Evolutionary conservation across 2,329 filamentous ascomycete genomes (phyloP), one percentile per base, ranked within the genome.

Genomic region (Coleophoma cylindrospora): DNA sequence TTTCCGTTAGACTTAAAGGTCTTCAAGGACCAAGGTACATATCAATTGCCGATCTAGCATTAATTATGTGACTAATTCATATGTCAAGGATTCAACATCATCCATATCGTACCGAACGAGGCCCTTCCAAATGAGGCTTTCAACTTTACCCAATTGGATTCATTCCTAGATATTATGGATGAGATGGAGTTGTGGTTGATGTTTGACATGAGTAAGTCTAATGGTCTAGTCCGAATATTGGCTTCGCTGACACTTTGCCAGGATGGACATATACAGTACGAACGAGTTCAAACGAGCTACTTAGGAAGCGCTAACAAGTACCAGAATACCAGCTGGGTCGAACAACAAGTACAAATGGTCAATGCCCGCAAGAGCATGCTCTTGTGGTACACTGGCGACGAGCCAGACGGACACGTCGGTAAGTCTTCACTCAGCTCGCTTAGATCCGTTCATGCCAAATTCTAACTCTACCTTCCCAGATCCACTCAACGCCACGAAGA

Each of bases 301-400:
- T 37, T 13, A n/a, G 36, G 11, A 38, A 38, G 15, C 12, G 36
- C 36, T 38, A 17, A 38, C 11, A 7, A 14, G 7, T 17, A 14
- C 7, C 55, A 67, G 45, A 73, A 74, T 49, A 53, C 64, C 3
- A 64, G 62, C 13, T 60, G 59, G 3, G 65, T 75, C 3, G 54
- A 57, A 6, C 58, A 63, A 13, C 65, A 66, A 46, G 61, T 66
- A 13, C 51, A 60, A 11, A 34, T 40, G 41, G 17, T 52, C 5
- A 52, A 50, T 17, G 33, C 38, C 19, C 43, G 48, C 5, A 50
- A 50, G 33, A 52, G 43, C 21, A 48, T 51, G 50, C 45, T 51
- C 8, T 22, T 55, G 46, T 50, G 76, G 2, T 61, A 79, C 13
- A 80, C 80, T 74, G 62, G 65, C 17, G 74, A 76, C 53, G 74